Evolutionary conservation across 2,329 filamentous ascomycete species (phyloP), one percentile per base, ranked within the genome.

Genomic region (Neocucurbitaria cava): DNA sequence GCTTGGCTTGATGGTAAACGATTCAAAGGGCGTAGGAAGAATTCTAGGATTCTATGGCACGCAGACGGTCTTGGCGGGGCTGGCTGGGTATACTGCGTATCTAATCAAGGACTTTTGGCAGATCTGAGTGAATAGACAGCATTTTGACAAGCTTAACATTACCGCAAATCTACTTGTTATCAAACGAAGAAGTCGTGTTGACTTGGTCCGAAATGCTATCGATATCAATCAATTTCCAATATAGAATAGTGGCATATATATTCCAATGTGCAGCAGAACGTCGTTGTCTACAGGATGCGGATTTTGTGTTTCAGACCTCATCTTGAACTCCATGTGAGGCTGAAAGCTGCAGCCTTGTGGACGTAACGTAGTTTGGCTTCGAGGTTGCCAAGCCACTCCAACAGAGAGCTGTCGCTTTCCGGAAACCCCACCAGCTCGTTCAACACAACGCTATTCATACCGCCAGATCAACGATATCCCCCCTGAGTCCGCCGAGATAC

Each of bases 1-100:
- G 51, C 46, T 77, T 10, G 78, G 78, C 0, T 36, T 81, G 28
- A 66, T 65, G 48, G 46, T 54, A 3, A 59, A 72, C 26, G 60
- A 67, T 9, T 49, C 57, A 2, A 18, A 38, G 21, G 72, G 67
- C 0, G 11, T 47, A 7, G 73, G 73, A 7, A 58, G 73, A 10
- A 43, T 57, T 17, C 18, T 70, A 5, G 73, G 72, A 3, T 72
- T 62, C 52, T 69, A 65, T 49, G 73, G 73, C 2, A 72, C 70
- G 3, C 70, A 75, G 56, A 57, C 58, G 18, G 55, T 70, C 15
- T 52, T 76, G 35, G 53, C 64, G 9, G 56, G 57, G 1, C 33
- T 75, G 31, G 64, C 66, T 26, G 68, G 67, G n/a, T 75, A 74
- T 42, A 51, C 67, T 11, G 70, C 64, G 10, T 75, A 67, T 41